Evolutionary conservation across 169 alveolate genomes (phyloP).

Genomic region (Eimeria sp.): DNA sequence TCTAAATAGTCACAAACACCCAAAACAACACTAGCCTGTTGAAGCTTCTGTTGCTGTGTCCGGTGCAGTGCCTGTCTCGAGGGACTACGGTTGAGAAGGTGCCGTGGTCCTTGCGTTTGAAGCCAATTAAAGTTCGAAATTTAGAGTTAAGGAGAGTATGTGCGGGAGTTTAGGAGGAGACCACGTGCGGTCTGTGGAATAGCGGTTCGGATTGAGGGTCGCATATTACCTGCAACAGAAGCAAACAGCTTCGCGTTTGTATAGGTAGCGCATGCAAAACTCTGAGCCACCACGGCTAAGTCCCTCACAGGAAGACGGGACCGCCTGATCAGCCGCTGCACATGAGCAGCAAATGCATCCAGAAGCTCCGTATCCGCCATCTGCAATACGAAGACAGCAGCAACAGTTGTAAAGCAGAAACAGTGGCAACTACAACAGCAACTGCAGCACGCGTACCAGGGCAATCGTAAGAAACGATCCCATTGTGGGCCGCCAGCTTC

Average conservation of each 20-base stretch:
- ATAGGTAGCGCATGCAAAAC: not conserved
- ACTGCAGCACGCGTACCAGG: too few relatives aligned
- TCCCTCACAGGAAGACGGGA: constrained; percentile 18
- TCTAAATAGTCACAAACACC: not conserved
- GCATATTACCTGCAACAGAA: constrained; percentile 7
- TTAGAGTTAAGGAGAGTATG: not conserved
- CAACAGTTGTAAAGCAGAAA: not conserved
- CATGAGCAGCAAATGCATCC: constrained; percentile 1
- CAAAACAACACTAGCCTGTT: not conserved
- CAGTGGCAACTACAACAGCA: not conserved
- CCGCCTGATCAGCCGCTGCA: constrained; percentile 52
- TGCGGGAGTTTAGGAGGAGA: too few relatives aligned
- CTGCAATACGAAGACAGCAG: constrained; percentile 1
- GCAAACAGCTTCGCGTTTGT: not conserved
- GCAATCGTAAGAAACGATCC: too few relatives aligned
- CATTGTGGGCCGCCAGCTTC: too few relatives aligned
- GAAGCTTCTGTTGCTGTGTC: constrained; percentile 19
- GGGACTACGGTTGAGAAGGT: not conserved
- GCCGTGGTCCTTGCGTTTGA: too few relatives aligned
- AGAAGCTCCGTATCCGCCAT: constrained; percentile 21
- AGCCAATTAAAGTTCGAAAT: not conserved
- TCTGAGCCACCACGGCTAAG: constrained; percentile 33
- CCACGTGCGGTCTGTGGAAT: too few relatives aligned
- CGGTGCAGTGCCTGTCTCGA: not conserved
- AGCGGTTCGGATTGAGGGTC: too few relatives aligned